A percentile compares a stretch with the other conserved stretches of the same genome.
Conservation (phyloP, 2,329 filamentous ascomycete genomes). For the Cercospora nicotianae region DNA sequence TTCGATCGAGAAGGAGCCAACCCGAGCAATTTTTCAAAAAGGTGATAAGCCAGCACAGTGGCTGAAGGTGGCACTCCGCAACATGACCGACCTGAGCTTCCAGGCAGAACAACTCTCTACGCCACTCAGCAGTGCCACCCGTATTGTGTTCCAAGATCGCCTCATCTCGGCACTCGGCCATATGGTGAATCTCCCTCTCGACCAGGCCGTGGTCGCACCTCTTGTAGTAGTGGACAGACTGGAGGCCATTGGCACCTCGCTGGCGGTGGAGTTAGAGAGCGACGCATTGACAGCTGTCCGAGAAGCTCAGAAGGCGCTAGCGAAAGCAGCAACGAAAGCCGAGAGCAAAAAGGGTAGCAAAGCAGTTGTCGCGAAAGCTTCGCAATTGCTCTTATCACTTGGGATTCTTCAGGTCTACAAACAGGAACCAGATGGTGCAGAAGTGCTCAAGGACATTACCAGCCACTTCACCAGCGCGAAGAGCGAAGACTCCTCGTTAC, state of each 20-base stretch:
- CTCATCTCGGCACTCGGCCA: conserved; percentile 57
- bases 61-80: conserved; percentile 26
- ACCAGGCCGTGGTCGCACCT: conserved; percentile 27
- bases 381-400: conserved; percentile 79
- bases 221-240: conserved; percentile 24
- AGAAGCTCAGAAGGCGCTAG: conserved; percentile 26
- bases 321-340: conserved; percentile 26
- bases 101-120: conserved; percentile 29
- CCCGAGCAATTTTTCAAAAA: conserved; percentile 30
- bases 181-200: conserved; percentile 42
- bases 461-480: conserved; percentile 66
- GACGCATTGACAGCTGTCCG: conserved; percentile 22
- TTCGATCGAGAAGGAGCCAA: conserved; percentile 42
- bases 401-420: conserved; percentile 88
- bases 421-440: conserved; percentile 80
- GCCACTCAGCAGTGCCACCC: conserved; percentile 48
- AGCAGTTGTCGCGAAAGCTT: conserved; percentile 52
- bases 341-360: conserved; percentile 27
- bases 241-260: conserved; percentile 16
- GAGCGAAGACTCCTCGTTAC: conserved; percentile 56
- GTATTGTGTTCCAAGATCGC: conserved; percentile 55
- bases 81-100: conserved; percentile 33
- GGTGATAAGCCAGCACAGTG: conserved; percentile 34
- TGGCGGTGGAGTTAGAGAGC: conserved; percentile 21
- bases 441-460: conserved; percentile 78